phyloP scores from a whole-genome alignment of 2,329 filamentous ascomycete species.

The Venturia effusa region DNA sequence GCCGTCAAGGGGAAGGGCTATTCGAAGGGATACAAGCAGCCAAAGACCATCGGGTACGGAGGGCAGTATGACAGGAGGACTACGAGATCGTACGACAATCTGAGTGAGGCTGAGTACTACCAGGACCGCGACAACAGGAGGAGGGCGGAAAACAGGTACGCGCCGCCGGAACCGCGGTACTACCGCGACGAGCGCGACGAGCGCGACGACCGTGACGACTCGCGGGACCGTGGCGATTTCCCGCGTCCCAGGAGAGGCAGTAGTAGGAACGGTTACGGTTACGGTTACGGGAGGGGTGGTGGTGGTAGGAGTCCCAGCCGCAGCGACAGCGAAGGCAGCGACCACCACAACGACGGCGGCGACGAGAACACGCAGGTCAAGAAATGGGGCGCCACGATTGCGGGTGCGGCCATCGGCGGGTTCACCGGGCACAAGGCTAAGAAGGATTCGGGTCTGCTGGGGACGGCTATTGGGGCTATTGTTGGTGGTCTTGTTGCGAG shows the following conservation, averaged over 20 bases:
- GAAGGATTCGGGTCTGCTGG: constrained; percentile 8
- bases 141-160: neutral
- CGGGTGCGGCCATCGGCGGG: constrained; percentile 9
- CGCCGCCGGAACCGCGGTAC: neutral
- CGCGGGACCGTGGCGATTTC: neutral
- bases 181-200: too few relatives aligned
- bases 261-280: too few relatives aligned
- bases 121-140: constrained; percentile 5
- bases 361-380: neutral
- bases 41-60: neutral
- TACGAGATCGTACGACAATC: neutral
- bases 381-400: constrained; percentile 12
- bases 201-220: neutral
- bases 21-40: neutral
- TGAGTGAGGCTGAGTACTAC: constrained; percentile 2
- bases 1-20: neutral
- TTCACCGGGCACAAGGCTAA: constrained; percentile 1
- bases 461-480: constrained; percentile 9
- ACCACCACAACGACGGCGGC: neutral
- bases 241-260: too few relatives aligned
- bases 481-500: constrained; percentile 9
- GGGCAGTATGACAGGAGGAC: neutral
- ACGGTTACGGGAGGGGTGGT: neutral
- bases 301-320: neutral
- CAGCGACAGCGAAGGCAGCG: neutral